These are phyloP conservation scores for Talaromyces sp. DNA, from an alignment of 2,329 filamentous ascomycete species.

Conservation along the genomic window DNA sequence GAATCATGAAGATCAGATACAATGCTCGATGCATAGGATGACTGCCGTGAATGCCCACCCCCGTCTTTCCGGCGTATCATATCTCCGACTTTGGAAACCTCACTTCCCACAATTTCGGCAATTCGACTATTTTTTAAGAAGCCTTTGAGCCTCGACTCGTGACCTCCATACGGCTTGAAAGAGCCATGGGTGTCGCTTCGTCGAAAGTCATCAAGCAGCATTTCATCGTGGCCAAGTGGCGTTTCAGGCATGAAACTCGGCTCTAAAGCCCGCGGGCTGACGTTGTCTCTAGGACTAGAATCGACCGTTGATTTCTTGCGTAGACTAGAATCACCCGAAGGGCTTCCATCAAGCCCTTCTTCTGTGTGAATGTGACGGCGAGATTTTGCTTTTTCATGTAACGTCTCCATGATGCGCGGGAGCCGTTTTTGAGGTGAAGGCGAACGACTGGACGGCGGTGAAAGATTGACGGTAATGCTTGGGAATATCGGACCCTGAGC, in stretches of 20 bases:
- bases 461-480: slow-evolving; percentile 60
- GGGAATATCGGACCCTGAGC: slow-evolving; percentile 49
- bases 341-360: slow-evolving; percentile 22
- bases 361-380: slow-evolving; percentile 41
- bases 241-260: slow-evolving; percentile 29
- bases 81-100: slow-evolving; percentile 60
- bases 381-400: slow-evolving; percentile 38
- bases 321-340: slow-evolving; percentile 21
- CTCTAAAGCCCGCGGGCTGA: slow-evolving; percentile 24
- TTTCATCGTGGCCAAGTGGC: slow-evolving; percentile 22
- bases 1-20: slow-evolving; percentile 48
- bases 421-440: slow-evolving; percentile 60
- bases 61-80: slow-evolving; percentile 58
- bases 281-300: slow-evolving; percentile 20
- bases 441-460: slow-evolving; percentile 60
- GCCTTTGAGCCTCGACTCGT: slow-evolving; percentile 61
- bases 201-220: slow-evolving; percentile 21
- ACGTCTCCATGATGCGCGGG: slow-evolving; percentile 39
- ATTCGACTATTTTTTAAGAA: slow-evolving; percentile 76
- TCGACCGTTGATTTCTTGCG: slow-evolving; percentile 6
- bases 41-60: slow-evolving; percentile 40
- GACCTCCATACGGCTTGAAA: slow-evolving; percentile 25
- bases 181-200: slow-evolving; percentile 26
- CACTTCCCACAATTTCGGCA: slow-evolving; percentile 67
- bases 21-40: slow-evolving; percentile 43